Evolutionary conservation across 345 rosid species (phyloP).

Genomic region (Murraya koenigii): DNA sequence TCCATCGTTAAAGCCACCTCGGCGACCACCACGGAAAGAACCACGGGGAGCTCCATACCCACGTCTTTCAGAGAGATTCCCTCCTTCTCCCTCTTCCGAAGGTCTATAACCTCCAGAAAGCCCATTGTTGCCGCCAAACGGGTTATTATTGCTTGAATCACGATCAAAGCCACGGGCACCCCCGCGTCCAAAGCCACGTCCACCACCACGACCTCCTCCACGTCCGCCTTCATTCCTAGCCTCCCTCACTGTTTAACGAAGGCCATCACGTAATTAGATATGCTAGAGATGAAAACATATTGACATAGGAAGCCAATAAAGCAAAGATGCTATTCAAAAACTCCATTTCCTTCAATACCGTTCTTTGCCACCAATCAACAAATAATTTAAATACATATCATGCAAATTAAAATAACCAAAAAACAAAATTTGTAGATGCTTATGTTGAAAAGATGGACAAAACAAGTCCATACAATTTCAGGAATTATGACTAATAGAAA

Average conservation of each 20-base stretch:
- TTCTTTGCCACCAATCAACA: not conserved
- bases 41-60: slow-evolving; percentile 56
- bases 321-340: no score
- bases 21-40: slow-evolving; percentile 70
- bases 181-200: slow-evolving; percentile 60
- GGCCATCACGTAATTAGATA: slow-evolving; percentile 1
- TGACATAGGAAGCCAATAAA: not conserved
- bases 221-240: slow-evolving; percentile 67
- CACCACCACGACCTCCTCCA: slow-evolving; percentile 54
- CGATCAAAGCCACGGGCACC: slow-evolving; percentile 62
- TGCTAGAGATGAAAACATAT: not conserved
- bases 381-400: not conserved
- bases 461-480: not conserved
- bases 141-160: slow-evolving; percentile 47
- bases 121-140: slow-evolving; percentile 48
- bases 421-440: not conserved
- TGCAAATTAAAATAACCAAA: not conserved
- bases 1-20: slow-evolving; percentile 64
- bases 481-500: not conserved
- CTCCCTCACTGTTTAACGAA: slow-evolving; percentile 59
- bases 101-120: slow-evolving; percentile 54
- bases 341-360: not conserved
- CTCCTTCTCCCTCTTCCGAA: slow-evolving; percentile 66
- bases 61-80: slow-evolving; percentile 55
- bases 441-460: not conserved